Percentiles rank a stretch among this genome's conserved stretches.
phyloP scores from a whole-genome alignment of 2,329 filamentous ascomycete species.

The Zasmidium angulare region DNA sequence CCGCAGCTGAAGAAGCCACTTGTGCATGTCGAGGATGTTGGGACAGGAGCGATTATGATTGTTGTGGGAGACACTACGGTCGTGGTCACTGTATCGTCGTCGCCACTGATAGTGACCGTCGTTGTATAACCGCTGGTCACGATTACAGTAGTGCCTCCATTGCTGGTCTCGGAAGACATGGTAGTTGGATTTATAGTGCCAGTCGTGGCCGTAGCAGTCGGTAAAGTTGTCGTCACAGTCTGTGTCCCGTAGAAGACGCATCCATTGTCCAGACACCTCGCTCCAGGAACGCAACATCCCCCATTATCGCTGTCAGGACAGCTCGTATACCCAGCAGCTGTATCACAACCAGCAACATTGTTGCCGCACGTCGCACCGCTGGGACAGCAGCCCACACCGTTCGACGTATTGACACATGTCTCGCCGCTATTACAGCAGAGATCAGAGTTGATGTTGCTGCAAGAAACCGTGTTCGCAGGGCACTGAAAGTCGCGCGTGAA shows the following conservation, averaged over 20 bases:
- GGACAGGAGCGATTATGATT: slow-evolving; percentile 25
- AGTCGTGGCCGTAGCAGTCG: slow-evolving; percentile 24
- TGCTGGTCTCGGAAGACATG: neutral
- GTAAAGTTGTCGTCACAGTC: slow-evolving; percentile 29
- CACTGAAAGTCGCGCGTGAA: slow-evolving; percentile 63
- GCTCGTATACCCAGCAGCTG: slow-evolving; percentile 58
- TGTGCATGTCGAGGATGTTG: slow-evolving; percentile 39
- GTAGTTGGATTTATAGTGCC: slow-evolving; percentile 15
- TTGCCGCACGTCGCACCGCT: slow-evolving; percentile 63
- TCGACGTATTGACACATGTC: slow-evolving; percentile 61
- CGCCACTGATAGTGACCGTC: slow-evolving; percentile 30
- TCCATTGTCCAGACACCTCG: slow-evolving; percentile 66
- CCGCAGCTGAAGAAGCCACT: slow-evolving; percentile 48
- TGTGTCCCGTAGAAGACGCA: slow-evolving; percentile 55
- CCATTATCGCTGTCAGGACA: slow-evolving; percentile 67
- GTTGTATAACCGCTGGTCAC: slow-evolving; percentile 25
- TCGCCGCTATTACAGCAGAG: slow-evolving; percentile 70
- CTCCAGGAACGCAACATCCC: slow-evolving; percentile 74
- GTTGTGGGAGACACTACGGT: slow-evolving; percentile 30
- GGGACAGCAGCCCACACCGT: slow-evolving; percentile 74
- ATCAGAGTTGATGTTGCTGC: slow-evolving; percentile 64
- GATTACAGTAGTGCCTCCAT: slow-evolving; percentile 16
- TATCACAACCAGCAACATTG: slow-evolving; percentile 60
- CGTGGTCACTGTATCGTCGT: slow-evolving; percentile 29
- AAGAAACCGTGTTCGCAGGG: slow-evolving; percentile 65